phyloP scores from a whole-genome alignment of 2,329 filamentous ascomycete species.

The Rutstroemia sydowiana region DNA sequence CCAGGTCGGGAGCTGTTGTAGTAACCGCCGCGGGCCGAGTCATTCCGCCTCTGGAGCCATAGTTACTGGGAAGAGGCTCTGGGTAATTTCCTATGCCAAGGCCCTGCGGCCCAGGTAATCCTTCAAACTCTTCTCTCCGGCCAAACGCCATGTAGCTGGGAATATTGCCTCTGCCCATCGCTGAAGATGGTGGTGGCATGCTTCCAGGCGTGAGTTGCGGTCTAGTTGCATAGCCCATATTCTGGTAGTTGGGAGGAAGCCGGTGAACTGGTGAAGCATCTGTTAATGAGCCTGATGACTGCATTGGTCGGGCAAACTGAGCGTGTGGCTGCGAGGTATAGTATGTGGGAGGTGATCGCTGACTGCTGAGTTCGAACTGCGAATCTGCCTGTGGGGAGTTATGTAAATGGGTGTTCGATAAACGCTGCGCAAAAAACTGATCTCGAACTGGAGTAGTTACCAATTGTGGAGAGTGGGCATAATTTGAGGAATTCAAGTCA shows the following conservation, averaged over 20 bases:
- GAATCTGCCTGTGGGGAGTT: slow-evolving; percentile 3
- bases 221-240: neutral
- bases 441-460: slow-evolving; percentile 8
- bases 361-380: slow-evolving; percentile 3
- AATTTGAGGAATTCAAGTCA: slow-evolving; percentile 7
- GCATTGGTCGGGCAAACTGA: neutral
- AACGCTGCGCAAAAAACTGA: slow-evolving; percentile 4
- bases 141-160: neutral
- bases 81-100: slow-evolving; percentile 1
- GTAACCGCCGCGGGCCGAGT: neutral
- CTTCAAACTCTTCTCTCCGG: slow-evolving; percentile 3
- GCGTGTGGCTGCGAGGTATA: slow-evolving; percentile 1
- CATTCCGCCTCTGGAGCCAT: neutral
- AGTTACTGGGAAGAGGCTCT: neutral
- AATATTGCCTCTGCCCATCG: neutral
- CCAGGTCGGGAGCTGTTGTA: neutral
- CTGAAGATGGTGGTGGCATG: slow-evolving; percentile 2
- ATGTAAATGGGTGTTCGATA: slow-evolving; percentile 5
- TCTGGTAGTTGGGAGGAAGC: neutral
- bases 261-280: neutral
- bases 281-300: neutral
- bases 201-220: neutral
- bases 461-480: slow-evolving; percentile 7
- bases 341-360: slow-evolving; percentile 2
- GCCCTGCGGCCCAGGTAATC: neutral